Percentiles rank a stretch among this genome's conserved stretches.
Conservation (phyloP, 352 stramenopile species). For the Pythium coloratum region DNA sequence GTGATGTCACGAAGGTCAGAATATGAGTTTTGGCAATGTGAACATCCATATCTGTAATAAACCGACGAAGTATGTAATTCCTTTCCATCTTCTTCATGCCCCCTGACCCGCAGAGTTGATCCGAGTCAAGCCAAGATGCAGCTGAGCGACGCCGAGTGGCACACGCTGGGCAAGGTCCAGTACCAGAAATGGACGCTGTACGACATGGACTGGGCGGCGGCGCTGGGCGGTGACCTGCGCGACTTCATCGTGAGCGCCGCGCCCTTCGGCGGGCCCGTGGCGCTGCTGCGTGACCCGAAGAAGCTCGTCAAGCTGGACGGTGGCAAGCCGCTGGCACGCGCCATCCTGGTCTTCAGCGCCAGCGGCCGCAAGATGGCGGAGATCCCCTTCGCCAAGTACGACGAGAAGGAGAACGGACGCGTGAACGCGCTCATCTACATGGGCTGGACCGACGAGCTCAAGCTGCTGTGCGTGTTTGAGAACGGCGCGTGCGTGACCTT, state of each 20-base stretch:
- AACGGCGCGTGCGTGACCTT: conserved; percentile 72
- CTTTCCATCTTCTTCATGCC: background rate
- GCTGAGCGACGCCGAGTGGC: conserved; percentile 67
- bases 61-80: no score
- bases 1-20: background rate
- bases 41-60: no score
- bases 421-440: conserved; percentile 68
- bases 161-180: conserved; percentile 84
- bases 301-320: conserved; percentile 71
- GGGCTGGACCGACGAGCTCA: conserved; percentile 83
- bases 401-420: conserved; percentile 51
- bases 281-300: conserved; percentile 73
- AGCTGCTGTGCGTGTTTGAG: conserved; percentile 77
- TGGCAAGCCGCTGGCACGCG: conserved; percentile 44
- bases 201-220: conserved; percentile 61
- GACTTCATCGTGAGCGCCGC: conserved; percentile 62
- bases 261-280: conserved; percentile 70
- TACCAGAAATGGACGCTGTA: conserved; percentile 86
- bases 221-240: conserved; percentile 55
- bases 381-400: conserved; percentile 66
- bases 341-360: conserved; percentile 76
- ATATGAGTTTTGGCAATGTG: no score
- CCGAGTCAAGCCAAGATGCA: conserved; percentile 30
- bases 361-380: conserved; percentile 59
- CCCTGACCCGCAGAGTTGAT: background rate